Conservation (phyloP, 2,329 filamentous ascomycete species). For the Cordyceps pruinosa region DNA sequence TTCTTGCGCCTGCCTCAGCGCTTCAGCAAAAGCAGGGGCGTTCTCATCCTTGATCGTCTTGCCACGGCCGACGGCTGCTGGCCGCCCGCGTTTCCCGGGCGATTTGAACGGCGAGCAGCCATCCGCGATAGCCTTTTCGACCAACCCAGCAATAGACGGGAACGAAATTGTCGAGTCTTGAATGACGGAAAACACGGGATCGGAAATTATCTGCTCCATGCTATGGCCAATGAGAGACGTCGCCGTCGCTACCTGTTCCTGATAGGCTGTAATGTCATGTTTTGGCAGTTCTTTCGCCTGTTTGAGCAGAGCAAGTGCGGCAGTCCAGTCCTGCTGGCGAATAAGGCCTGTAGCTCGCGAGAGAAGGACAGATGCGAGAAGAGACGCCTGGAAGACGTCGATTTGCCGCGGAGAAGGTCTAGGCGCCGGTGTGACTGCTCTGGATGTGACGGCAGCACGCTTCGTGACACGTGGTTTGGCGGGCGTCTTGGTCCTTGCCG, state of each 20-base stretch:
- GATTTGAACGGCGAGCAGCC: conserved; percentile 30
- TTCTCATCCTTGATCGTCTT: conserved; percentile 25
- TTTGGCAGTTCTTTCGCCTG: conserved; percentile 40
- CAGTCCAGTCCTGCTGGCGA: conserved; percentile 47
- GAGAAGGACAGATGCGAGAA: conserved; percentile 29
- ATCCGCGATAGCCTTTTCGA: conserved; percentile 34
- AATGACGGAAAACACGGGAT: conserved; percentile 81
- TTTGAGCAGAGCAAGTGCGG: conserved; percentile 50
- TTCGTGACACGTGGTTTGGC: conserved; percentile 8
- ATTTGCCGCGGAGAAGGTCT: conserved; percentile 19
- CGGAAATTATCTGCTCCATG: conserved; percentile 64
- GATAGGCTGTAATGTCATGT: conserved; percentile 30
- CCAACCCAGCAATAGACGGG: conserved; percentile 53
- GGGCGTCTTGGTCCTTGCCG: conserved; percentile 13
- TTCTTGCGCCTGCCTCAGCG: conserved; percentile 59
- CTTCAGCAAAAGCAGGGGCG: conserved; percentile 45
- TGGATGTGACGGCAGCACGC: conserved; percentile 15
- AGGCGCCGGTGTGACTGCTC: conserved; percentile 18
- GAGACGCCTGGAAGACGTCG: conserved; percentile 30
- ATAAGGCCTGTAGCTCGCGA: conserved; percentile 39
- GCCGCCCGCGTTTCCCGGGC: conserved; percentile 27
- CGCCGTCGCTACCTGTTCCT: conserved; percentile 57
- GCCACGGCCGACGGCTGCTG: conserved; percentile 16
- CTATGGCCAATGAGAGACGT: conserved; percentile 62
- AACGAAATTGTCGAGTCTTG: conserved; percentile 90